Conservation (phyloP, 2,329 filamentous ascomycete genomes). For the Cladosporium sp. region DNA sequence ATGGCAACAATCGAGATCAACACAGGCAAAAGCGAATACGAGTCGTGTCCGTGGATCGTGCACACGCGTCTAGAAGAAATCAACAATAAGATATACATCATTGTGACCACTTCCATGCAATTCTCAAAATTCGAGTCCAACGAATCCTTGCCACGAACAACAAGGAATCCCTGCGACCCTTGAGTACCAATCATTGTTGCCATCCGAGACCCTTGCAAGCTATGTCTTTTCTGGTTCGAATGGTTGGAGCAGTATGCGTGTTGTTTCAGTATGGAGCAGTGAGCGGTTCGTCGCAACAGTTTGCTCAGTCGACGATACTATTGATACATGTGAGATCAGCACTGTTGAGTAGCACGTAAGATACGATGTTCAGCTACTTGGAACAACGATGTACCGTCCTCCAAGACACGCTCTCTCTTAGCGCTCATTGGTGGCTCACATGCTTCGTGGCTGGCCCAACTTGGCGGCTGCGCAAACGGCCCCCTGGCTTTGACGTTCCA, state of each 20-base stretch:
- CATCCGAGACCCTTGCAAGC: no score
- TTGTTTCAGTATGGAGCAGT: no score
- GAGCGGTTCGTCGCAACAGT: no score
- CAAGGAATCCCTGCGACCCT: not conserved
- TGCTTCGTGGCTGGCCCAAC: conserved; percentile 2
- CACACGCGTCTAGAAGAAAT: not conserved
- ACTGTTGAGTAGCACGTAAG: not conserved
- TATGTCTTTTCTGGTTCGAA: no score
- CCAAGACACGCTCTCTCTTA: conserved; percentile 7
- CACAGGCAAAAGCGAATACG: not conserved
- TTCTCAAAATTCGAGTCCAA: not conserved
- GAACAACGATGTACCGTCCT: conserved; percentile 7
- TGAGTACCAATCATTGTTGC: no score
- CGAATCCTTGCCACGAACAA: not conserved
- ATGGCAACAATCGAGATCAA: not conserved
- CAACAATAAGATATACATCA: no score
- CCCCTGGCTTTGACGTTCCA: not conserved
- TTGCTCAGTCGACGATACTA: not conserved
- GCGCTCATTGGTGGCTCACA: not conserved
- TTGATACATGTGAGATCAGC: not conserved
- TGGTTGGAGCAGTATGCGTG: no score
- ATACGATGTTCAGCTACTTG: not conserved
- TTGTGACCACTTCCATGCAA: no score
- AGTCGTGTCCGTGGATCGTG: not conserved
- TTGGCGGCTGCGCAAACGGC: conserved; percentile 2